Conservation (phyloP, 371 early-diverging fungal genomes). For the Syncephalastrum contaminatum region DNA sequence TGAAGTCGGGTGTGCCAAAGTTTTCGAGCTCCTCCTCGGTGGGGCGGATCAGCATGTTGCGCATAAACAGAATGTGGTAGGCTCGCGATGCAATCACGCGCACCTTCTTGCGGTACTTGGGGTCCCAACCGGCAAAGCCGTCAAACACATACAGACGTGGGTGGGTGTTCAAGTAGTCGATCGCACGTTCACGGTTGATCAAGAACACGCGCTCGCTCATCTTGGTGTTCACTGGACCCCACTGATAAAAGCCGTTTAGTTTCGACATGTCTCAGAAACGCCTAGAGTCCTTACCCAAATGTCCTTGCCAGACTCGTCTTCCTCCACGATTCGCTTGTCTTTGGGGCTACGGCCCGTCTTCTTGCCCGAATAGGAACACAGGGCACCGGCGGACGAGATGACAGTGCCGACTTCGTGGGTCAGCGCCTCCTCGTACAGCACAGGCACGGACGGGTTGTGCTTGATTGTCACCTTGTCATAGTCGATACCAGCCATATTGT, state of each 20-base stretch:
- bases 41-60: conserved; percentile 98
- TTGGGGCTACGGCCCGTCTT: conserved; percentile 90
- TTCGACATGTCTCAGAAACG: not conserved
- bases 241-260: conserved; percentile 29
- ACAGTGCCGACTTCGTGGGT: conserved; percentile 86
- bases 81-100: conserved; percentile 95
- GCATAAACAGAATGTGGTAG: conserved; percentile 96
- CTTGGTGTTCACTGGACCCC: conserved; percentile 96
- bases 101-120: conserved; percentile 95
- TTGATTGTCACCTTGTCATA: conserved; percentile 61
- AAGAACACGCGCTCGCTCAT: conserved; percentile 87
- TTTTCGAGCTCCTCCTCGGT: conserved; percentile 87
- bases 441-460: conserved; percentile 77
- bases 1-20: conserved; percentile 96
- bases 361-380: conserved; percentile 87
- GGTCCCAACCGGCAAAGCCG: conserved; percentile 94
- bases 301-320: conserved; percentile 73
- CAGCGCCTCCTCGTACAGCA: conserved; percentile 94
- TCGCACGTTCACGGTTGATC: conserved; percentile 94
- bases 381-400: conserved; percentile 90
- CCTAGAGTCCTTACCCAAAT: conserved; percentile 66
- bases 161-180: conserved; percentile 96
- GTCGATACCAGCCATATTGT: conserved; percentile 54
- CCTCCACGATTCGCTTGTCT: conserved; percentile 98
- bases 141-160: conserved; percentile 94